These are phyloP conservation scores for Dinochytrium kinnereticum DNA, from an alignment of 371 early-diverging fungal genomes.

Conservation along the genomic window DNA sequence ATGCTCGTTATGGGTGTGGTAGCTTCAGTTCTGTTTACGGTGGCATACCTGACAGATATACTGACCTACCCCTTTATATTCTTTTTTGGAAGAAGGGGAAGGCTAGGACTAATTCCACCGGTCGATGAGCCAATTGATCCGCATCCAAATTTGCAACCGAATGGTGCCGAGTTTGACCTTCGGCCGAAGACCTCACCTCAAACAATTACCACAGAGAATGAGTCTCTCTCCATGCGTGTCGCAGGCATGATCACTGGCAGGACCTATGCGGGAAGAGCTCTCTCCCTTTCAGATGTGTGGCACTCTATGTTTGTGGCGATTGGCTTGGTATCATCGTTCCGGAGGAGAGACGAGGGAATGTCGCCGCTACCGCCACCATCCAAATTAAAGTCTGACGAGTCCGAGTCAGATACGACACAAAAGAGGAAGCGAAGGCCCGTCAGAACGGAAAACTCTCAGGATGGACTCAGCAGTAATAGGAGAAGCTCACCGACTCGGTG, in stretches of 20 bases:
- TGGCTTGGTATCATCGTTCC: not conserved
- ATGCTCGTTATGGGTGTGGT: not conserved
- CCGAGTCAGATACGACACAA: no score
- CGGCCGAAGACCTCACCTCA: not conserved
- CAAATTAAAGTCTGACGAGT: no score
- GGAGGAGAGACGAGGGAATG: not conserved
- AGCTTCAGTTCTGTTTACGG: not conserved
- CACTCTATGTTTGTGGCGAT: conserved; percentile 18
- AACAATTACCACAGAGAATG: not conserved
- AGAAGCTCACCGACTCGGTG: no score
- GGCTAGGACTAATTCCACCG: not conserved
- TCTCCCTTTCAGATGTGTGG: conserved; percentile 13
- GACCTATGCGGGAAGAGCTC: not conserved
- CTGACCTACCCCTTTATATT: not conserved
- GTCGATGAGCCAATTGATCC: no score
- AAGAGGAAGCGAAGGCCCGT: no score
- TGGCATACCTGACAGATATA: conserved; percentile 3
- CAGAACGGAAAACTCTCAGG: no score
- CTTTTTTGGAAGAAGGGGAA: not conserved
- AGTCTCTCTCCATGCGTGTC: conserved; percentile 1
- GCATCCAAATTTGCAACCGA: no score
- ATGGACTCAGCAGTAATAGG: no score
- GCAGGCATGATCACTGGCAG: conserved; percentile 10
- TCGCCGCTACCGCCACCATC: not conserved
- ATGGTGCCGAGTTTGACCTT: no score